Conservation (phyloP, 2,329 filamentous ascomycete genomes). For the Verticillium nubilum region DNA sequence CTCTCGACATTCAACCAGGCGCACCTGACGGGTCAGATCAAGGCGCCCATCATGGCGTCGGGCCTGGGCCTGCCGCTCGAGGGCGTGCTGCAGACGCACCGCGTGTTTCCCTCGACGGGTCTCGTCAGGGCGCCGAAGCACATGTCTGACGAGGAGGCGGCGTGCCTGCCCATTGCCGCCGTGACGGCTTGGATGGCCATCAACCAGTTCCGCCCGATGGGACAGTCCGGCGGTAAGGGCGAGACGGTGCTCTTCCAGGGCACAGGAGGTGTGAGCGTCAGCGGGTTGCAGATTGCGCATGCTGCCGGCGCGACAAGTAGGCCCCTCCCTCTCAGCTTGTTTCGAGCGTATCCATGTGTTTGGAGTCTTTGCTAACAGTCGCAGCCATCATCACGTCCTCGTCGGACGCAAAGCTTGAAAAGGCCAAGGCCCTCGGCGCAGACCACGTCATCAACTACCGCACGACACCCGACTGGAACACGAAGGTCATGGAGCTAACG, state of each 20-base stretch:
- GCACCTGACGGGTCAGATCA: conserved; percentile 54
- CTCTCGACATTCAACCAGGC: conserved; percentile 58
- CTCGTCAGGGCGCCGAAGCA: conserved; percentile 53
- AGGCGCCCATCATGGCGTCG: conserved; percentile 45
- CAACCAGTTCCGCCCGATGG: conserved; percentile 52
- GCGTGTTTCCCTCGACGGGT: conserved; percentile 50
- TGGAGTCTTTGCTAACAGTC: conserved; percentile 13
- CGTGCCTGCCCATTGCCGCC: conserved; percentile 54
- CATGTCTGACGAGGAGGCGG: conserved; percentile 53
- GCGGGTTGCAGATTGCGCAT: conserved; percentile 48
- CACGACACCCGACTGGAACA: conserved; percentile 45
- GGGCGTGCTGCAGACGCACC: conserved; percentile 54
- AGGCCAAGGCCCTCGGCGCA: conserved; percentile 42
- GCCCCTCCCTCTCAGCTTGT: conserved; percentile 3
- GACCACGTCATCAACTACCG: conserved; percentile 49
- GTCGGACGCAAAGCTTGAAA: conserved; percentile 43
- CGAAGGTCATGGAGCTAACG: conserved; percentile 40
- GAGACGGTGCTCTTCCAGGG: conserved; percentile 47
- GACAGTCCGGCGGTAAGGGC: conserved; percentile 39
- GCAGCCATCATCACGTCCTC: conserved; percentile 50
- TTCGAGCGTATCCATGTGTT: not conserved
- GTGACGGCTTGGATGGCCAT: conserved; percentile 63
- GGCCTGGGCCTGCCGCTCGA: conserved; percentile 56
- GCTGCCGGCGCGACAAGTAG: conserved; percentile 43
- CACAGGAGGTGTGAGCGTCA: conserved; percentile 47